Evolutionary conservation across 371 early-diverging fungal genomes (phyloP), one percentile per base, ranked within the genome.

Genomic region (Mortierella sp.): DNA sequence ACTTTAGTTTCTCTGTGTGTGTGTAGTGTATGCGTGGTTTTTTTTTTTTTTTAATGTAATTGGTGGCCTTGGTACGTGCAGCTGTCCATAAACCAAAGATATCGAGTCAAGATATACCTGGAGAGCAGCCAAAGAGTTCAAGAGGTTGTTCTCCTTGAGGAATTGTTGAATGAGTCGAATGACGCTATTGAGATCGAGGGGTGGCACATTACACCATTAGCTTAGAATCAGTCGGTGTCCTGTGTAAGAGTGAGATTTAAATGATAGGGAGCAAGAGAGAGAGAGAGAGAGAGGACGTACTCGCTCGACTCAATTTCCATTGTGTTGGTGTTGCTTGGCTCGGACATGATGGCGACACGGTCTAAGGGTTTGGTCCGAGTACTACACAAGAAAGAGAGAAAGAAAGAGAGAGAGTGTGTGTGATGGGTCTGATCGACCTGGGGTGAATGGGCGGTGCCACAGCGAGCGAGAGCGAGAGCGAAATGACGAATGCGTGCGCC

Each of bases 91-190:
- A 9, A 3, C 3, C 5, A 9, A 9, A 37, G 37, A 37, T 37
- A 37, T 37, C 37, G 37, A 37, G 37, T 37, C 37, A 37, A 37
- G 37, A 37, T 5, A 37, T 79, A 86, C 92, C 84, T 92, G 93
- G 16, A 98, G 82, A 1, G 91, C 83, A 1, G 85, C 83, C 12
- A 95, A 85, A 1, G 96, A 87, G 21, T 86, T 83, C 29, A 82
- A 86, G 19, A 98, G 83, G 63, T 94, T 95, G 73, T 95, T 93
- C 76, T 97, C 98, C 67, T 94, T 92, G 44, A 96, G 83, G 68
- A 95, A 98, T 82, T 97, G 98, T 64, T 94, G 88, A 51, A 98
- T 89, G 15, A 98, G 88, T 11, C 95, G 90, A 68, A 96, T 90
- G 9, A 97, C 92, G 75, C 94, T 91, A 51, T 60, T 48, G 0